Conservation (phyloP, 108 stramenopile genomes). For the Stephanodiscus triporus region DNA sequence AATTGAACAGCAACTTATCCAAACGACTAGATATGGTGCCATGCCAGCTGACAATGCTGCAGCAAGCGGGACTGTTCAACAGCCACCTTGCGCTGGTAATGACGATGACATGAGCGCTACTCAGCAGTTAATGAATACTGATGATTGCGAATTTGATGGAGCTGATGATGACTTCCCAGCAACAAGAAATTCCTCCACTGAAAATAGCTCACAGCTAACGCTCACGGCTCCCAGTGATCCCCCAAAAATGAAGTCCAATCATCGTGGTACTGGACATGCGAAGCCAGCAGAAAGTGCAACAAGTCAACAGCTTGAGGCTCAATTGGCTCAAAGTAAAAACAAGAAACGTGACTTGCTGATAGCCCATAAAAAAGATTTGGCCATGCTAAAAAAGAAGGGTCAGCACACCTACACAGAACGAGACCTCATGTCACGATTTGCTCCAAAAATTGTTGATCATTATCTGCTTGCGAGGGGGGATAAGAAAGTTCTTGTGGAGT, state of each 20-base stretch:
- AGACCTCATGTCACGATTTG: conserved; percentile 21
- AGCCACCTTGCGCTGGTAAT: not conserved
- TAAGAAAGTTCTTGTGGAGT: conserved; percentile 21
- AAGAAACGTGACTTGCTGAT: conserved; percentile 14
- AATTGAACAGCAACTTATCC: not conserved
- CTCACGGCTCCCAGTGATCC: not conserved
- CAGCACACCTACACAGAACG: conserved; percentile 11
- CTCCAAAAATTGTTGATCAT: conserved; percentile 36
- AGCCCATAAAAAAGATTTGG: conserved; percentile 2
- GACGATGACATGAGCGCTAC: not conserved
- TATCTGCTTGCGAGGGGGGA: conserved; percentile 7
- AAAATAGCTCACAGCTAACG: not conserved
- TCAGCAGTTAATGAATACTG: not conserved
- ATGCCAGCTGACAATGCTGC: not conserved
- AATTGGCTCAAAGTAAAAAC: not conserved
- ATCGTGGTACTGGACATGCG: not conserved
- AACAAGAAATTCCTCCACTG: not conserved
- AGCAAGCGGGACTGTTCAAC: not conserved
- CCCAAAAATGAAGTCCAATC: not conserved
- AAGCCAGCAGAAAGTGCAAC: not conserved
- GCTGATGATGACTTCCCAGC: not conserved
- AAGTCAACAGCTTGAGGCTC: conserved; percentile 3
- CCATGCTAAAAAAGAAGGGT: not conserved
- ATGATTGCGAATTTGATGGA: not conserved
- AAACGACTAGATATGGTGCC: not conserved